phyloP scores from a whole-genome alignment of 192 early-diverging fungal genomes.

The Obelidium mucronatum region DNA sequence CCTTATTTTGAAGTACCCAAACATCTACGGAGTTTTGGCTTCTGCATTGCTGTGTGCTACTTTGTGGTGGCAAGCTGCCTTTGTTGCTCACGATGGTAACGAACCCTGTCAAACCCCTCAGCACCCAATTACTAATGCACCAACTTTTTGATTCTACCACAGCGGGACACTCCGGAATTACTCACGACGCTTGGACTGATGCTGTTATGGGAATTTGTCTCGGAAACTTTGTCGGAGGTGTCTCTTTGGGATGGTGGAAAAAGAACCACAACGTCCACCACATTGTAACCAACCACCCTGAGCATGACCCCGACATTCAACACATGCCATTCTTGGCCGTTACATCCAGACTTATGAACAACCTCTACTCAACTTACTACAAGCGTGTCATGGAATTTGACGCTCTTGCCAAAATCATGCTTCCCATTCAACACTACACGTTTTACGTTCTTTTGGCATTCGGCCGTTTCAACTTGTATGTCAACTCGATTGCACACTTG shows the following conservation, averaged over 20 bases:
- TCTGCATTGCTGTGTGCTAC: slow-evolving; percentile 43
- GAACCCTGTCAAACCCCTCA: background rate
- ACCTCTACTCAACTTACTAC: slow-evolving; percentile 90
- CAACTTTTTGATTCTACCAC: background rate
- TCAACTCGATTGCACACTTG: slow-evolving; percentile 74
- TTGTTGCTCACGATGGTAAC: slow-evolving; percentile 86
- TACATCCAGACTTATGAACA: slow-evolving; percentile 77
- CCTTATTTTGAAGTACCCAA: slow-evolving; percentile 37
- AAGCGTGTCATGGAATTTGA: slow-evolving; percentile 85
- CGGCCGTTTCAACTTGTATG: slow-evolving; percentile 93
- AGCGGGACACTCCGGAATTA: slow-evolving; percentile 94
- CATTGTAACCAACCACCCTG: slow-evolving; percentile 91
- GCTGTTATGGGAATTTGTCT: slow-evolving; percentile 82
- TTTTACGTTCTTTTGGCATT: slow-evolving; percentile 89
- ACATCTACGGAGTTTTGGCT: slow-evolving; percentile 36
- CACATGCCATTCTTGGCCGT: slow-evolving; percentile 96
- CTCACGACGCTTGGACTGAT: slow-evolving; percentile 76
- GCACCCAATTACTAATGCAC: background rate
- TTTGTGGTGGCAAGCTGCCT: slow-evolving; percentile 80
- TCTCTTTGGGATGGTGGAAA: slow-evolving; percentile 98
- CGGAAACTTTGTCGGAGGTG: slow-evolving; percentile 83
- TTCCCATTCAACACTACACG: slow-evolving; percentile 82
- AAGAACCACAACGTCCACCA: slow-evolving; percentile 97
- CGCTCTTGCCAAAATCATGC: slow-evolving; percentile 72
- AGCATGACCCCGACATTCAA: slow-evolving; percentile 98